Base-by-base conservation (phyloP, 1,284 basidiomycete genomes). In the Cutaneotrichosporon dermatis region DNA sequence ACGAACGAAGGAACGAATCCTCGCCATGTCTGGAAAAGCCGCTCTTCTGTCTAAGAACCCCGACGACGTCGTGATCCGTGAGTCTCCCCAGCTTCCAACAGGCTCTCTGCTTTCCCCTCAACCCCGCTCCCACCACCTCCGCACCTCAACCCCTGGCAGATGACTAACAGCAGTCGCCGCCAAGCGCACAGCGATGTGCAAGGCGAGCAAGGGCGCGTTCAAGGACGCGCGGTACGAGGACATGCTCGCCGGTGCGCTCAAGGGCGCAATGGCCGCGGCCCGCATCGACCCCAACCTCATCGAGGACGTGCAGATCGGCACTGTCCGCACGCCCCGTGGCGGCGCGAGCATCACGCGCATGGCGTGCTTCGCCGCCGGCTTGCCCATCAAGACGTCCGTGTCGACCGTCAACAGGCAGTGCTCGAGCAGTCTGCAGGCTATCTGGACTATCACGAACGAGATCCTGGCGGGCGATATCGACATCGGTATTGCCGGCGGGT, bases 401-500 rank as follows among this genome's bases (percentile, higher is more conserved):
- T 87, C 88, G 78, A 94, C 92, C 11, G 82, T 94, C 63, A 96
- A 97, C 81, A 82, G 94, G 48, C 91, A 93, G 74, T 97, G 93
- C 80, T 92, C 90, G 3, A 90, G 88, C 34, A 91, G 92, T 58
- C 82, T 97, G 50, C 85, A 88, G 46, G 87, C 90, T 10, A 59
- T 59, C 43, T 60, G 62, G 62, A 57, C 83, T 44, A 86, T 94
- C 61, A 83, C 89, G 33, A 93, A 92, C 76, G 85, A 90, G 71
- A 88, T 94, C 61, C 82, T 85, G 35, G 82, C 82, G 9, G 89
- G 89, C 35, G 88, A 94, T 72, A 92, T 95, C 66, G 88, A 94
- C 75, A 88, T 97, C 72, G 94, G 95, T 66, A 92, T 98, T 62
- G 90, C 90, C 71, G 91, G 92, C 51, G 95, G 95, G 72, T 92